A percentile compares a stretch with the other conserved stretches of the same genome.
Evolutionary conservation across 2,329 filamentous ascomycete species (phyloP).

Genomic region (Westerdykella aurantiaca): DNA sequence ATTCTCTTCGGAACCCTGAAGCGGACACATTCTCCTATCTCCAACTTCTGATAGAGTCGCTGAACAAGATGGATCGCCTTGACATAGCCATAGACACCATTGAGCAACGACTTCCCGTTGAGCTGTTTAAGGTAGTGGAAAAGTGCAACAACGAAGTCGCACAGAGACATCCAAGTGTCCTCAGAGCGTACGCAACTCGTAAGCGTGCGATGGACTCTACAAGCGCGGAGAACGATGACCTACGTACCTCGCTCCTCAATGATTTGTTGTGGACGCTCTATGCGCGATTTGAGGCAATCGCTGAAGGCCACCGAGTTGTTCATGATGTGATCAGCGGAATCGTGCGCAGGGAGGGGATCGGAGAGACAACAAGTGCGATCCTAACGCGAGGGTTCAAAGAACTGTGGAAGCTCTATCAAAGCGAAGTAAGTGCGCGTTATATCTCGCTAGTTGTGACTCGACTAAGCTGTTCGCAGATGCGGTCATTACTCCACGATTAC

Average conservation of each 20-base stretch:
- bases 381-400: constrained; percentile 89
- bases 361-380: constrained; percentile 50
- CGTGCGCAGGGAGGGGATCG: constrained; percentile 68
- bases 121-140: constrained; percentile 88
- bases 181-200: constrained; percentile 49
- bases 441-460: not conserved
- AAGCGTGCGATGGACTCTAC: constrained; percentile 57
- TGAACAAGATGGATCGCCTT: constrained; percentile 83
- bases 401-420: constrained; percentile 96
- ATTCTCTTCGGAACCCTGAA: constrained; percentile 88
- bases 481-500: constrained; percentile 90
- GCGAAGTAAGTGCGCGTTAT: constrained; percentile 52
- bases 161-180: constrained; percentile 79
- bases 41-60: constrained; percentile 74
- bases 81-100: constrained; percentile 84
- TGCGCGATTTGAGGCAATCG: constrained; percentile 94
- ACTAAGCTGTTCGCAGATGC: constrained; percentile 50
- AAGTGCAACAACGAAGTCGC: constrained; percentile 94
- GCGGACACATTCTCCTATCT: constrained; percentile 94
- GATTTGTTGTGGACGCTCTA: constrained; percentile 90
- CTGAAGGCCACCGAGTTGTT: constrained; percentile 87
- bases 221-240: constrained; percentile 59
- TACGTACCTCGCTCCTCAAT: constrained; percentile 78
- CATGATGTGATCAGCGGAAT: constrained; percentile 89
- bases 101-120: constrained; percentile 87